Conservation (phyloP, 352 stramenopile species). For the Vaucheria bursata region DNA sequence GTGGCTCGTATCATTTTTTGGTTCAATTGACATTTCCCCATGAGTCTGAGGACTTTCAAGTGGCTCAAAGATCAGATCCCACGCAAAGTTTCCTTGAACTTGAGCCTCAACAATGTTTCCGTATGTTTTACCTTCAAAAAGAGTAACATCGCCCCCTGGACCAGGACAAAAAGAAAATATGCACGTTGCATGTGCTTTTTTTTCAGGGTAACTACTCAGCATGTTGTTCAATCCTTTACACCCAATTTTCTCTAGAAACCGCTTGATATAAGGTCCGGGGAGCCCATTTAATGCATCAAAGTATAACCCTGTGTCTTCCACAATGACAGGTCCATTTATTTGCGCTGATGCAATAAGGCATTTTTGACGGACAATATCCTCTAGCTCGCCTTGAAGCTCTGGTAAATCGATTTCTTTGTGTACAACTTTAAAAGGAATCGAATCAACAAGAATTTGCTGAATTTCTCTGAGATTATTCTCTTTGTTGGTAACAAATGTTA, state of each 20-base stretch:
- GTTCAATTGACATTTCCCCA: constrained; percentile 65
- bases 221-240: constrained; percentile 82
- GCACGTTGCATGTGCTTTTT: constrained; percentile 87
- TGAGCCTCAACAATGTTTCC: constrained; percentile 58
- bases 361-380: constrained; percentile 86
- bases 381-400: constrained; percentile 89
- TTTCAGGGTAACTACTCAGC: constrained; percentile 82
- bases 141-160: constrained; percentile 28
- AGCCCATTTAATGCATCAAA: constrained; percentile 88
- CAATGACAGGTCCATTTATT: constrained; percentile 66
- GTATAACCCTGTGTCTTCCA: constrained; percentile 91
- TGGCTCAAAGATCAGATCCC: constrained; percentile 73
- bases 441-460: constrained; percentile 42
- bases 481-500: constrained; percentile 70
- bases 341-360: constrained; percentile 74
- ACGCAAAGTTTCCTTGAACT: constrained; percentile 59
- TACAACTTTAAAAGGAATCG: constrained; percentile 75
- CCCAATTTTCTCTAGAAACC: constrained; percentile 89
- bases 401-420: constrained; percentile 88
- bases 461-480: constrained; percentile 64
- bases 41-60: constrained; percentile 60
- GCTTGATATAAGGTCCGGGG: constrained; percentile 94
- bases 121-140: constrained; percentile 59
- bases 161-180: constrained; percentile 82
- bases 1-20: constrained; percentile 70